phyloP scores from a whole-genome alignment of 2,329 filamentous ascomycete species.

The Sporothrix brunneoviolacea region DNA sequence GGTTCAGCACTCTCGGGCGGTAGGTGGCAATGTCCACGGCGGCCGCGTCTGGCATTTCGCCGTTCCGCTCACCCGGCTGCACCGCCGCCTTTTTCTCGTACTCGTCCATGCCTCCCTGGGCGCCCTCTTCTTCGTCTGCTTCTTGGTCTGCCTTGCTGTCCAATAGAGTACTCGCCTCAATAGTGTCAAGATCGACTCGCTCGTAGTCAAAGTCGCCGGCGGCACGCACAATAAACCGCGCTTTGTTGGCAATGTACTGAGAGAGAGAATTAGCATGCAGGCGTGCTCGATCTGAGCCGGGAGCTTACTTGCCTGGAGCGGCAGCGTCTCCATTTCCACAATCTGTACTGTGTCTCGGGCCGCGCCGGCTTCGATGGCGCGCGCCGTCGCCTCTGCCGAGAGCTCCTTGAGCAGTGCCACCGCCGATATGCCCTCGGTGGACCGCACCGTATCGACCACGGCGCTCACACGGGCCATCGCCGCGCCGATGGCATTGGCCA shows the following conservation, averaged over 20 bases:
- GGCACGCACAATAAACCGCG: constrained; percentile 50
- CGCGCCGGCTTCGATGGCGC: constrained; percentile 40
- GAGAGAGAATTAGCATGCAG: no score
- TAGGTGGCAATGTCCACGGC: constrained; percentile 33
- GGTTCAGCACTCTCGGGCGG: constrained; percentile 41
- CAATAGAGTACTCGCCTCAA: no score
- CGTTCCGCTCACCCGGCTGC: neutral
- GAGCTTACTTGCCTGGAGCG: constrained; percentile 40
- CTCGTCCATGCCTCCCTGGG: constrained; percentile 23
- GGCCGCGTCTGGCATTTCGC: neutral
- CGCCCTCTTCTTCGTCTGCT: constrained; percentile 5
- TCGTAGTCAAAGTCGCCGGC: constrained; percentile 50
- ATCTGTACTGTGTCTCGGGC: constrained; percentile 36
- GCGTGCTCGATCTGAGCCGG: no score
- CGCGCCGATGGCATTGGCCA: constrained; percentile 60
- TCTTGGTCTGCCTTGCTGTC: no score
- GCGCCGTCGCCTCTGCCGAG: constrained; percentile 35
- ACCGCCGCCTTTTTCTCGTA: constrained; percentile 21
- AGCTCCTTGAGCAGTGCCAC: constrained; percentile 34
- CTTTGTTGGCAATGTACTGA: constrained; percentile 48
- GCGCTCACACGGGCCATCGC: constrained; percentile 55
- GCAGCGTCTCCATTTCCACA: constrained; percentile 47
- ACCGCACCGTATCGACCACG: constrained; percentile 44
- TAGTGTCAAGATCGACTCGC: constrained; percentile 16
- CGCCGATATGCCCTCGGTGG: constrained; percentile 35